phyloP scores from a whole-genome alignment of 768 basidiomycete species.

The Fomitopsis serialis region DNA sequence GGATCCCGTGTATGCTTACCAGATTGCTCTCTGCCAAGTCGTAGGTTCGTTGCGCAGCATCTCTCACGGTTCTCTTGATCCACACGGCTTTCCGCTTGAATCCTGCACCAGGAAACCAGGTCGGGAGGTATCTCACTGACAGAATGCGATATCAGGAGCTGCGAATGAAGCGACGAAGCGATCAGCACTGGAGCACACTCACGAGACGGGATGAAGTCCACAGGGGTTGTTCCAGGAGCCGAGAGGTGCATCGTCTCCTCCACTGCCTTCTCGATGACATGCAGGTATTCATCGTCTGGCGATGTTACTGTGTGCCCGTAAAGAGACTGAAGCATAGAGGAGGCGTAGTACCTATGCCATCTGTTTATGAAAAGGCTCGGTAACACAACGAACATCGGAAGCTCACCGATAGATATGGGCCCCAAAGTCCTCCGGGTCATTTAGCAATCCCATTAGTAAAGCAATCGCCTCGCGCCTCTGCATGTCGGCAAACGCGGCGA shows the following conservation, averaged over 20 bases:
- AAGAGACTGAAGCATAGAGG: background rate
- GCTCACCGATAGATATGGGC: background rate
- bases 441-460: background rate
- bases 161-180: too few relatives aligned
- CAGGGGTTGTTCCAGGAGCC: constrained; percentile 21
- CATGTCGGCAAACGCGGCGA: background rate
- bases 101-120: constrained; percentile 19
- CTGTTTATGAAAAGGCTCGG: background rate
- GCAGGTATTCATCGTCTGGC: constrained; percentile 23
- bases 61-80: constrained; percentile 7
- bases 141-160: background rate
- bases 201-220: constrained; percentile 29
- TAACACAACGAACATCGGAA: background rate
- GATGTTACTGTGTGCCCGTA: constrained; percentile 24
- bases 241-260: constrained; percentile 11
- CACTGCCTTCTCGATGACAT: constrained; percentile 21
- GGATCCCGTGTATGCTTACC: constrained; percentile 1
- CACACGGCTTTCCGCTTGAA: constrained; percentile 16
- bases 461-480: background rate
- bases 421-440: background rate
- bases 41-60: constrained; percentile 13
- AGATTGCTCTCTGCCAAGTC: constrained; percentile 13
- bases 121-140: constrained; percentile 17
- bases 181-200: constrained; percentile 3
- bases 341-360: background rate